phyloP scores from a whole-genome alignment of 108 stramenopile species.

The Fragilaria radians region DNA sequence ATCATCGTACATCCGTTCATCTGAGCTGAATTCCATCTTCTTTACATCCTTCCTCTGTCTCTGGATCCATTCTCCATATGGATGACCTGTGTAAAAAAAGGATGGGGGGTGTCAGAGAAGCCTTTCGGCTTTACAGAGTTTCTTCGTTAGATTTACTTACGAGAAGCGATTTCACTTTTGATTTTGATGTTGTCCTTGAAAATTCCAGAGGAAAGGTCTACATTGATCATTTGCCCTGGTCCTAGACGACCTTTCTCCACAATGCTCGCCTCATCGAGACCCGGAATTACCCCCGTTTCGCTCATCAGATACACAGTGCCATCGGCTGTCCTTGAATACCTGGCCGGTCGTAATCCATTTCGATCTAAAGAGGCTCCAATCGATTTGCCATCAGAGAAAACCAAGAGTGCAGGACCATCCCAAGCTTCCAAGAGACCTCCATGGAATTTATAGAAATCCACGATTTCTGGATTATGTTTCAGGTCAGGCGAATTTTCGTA shows the following conservation, averaged over 20 bases:
- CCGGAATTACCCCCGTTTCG: slow-evolving; percentile 92
- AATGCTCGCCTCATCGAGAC: slow-evolving; percentile 73
- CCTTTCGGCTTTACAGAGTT: no score
- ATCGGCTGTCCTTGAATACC: slow-evolving; percentile 88
- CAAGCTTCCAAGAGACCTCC: slow-evolving; percentile 94
- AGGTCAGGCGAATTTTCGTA: slow-evolving; percentile 85
- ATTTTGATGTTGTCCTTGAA: slow-evolving; percentile 93
- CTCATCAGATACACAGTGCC: slow-evolving; percentile 94
- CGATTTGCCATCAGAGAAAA: slow-evolving; percentile 91
- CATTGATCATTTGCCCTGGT: slow-evolving; percentile 96
- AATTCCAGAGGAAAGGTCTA: slow-evolving; percentile 78
- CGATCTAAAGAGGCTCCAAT: slow-evolving; percentile 89
- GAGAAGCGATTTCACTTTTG: slow-evolving; percentile 87
- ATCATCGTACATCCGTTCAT: slow-evolving; percentile 72
- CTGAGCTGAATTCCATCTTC: slow-evolving; percentile 30
- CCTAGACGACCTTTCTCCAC: slow-evolving; percentile 92
- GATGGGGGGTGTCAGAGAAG: no score
- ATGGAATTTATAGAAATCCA: slow-evolving; percentile 97
- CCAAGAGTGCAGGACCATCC: slow-evolving; percentile 96
- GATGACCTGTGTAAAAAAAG: slow-evolving; percentile 39
- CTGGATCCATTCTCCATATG: slow-evolving; percentile 84
- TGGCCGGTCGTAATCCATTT: slow-evolving; percentile 90
- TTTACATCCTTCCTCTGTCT: slow-evolving; percentile 65
- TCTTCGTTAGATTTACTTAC: slow-evolving; percentile 28
- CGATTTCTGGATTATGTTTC: slow-evolving; percentile 79